Evolutionary conservation across 257 asterid species (phyloP), one percentile per base, ranked within the genome.

Genomic region (Primulina huaijiensis): DNA sequence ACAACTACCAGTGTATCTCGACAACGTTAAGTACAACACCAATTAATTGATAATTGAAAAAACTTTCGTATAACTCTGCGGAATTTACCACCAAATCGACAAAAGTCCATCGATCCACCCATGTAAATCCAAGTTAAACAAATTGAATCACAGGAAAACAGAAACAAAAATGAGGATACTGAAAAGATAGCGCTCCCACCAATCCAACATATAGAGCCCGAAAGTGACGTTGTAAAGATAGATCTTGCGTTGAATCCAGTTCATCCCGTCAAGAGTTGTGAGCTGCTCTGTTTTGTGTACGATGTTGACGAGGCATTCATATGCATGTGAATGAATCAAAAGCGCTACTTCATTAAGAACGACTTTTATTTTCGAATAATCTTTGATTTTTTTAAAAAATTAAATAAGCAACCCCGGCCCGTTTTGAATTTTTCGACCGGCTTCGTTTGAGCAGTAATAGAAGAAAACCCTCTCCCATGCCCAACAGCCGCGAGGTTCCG

Each of bases 181-280:
- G 87, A 88, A 83, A 67, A 90, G 92, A 56, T 72, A 90, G 5
- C 90, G 94, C 84, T 90, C 97, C 96, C 97, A 90, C 94, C 96
- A 88, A 72, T 90, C 96, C 72, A 90, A 70, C 97, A 88, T 86
- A 75, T 85, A 90, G 61, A 90, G 91, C n/a, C 97, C 97, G 50
- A 88, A 88, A 25, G 97, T 88, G 20, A 88, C 96, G 60, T 90
- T 88, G 86, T 90, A 90, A 2, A 86, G 92, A 75, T 86, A 85
- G 63, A 86, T 85, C 80, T 90, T 90, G 72, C 90, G 89, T 67
- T 88, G 97, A 75, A 90, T 64, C 87, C 87, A 86, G 68, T 90
- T 88, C 93, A 86, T 90, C 20, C 71, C 67, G 69, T 21, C 7
- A 11, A 27, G 30, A 65, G 53, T 33, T 60, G 63, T 23, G 53